Evolutionary conservation across 2,329 filamentous ascomycete genomes (phyloP).

Genomic region (Pseudogymnoascus destructans): DNA sequence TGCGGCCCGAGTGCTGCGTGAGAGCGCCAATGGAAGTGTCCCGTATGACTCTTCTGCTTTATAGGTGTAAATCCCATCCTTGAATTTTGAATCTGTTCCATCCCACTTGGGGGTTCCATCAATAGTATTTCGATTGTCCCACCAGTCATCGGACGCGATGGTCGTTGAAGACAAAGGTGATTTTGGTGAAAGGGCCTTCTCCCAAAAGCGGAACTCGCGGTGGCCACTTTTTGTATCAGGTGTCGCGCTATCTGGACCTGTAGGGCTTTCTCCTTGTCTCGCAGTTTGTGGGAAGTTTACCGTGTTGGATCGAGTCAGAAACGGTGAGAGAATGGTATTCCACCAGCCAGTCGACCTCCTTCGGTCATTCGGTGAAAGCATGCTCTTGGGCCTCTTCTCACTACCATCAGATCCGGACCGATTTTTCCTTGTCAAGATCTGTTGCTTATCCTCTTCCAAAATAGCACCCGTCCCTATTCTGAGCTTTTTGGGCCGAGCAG

Average conservation of each 20-base stretch:
- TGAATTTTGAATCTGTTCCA: conserved; percentile 11
- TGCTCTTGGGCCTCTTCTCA: neutral
- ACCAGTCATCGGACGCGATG: conserved; percentile 28
- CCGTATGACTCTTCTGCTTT: conserved; percentile 1
- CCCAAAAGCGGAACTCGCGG: conserved; percentile 22
- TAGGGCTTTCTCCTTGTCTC: conserved; percentile 19
- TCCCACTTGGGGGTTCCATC: conserved; percentile 12
- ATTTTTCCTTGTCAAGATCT: conserved; percentile 23
- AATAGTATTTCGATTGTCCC: conserved; percentile 22
- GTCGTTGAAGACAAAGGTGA: conserved; percentile 22
- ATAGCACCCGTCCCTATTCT: conserved; percentile 41
- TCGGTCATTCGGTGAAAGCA: conserved; percentile 20
- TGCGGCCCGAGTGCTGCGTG: conserved; percentile 1
- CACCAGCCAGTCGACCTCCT: conserved; percentile 59
- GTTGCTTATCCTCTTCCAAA: conserved; percentile 55
- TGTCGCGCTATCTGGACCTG: conserved; percentile 20
- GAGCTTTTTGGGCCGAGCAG: conserved; percentile 12
- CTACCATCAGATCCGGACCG: neutral
- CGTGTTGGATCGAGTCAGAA: conserved; percentile 31
- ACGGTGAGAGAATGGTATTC: conserved; percentile 64
- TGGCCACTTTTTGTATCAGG: conserved; percentile 19
- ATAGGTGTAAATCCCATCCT: conserved; percentile 6
- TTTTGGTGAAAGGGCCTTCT: conserved; percentile 24
- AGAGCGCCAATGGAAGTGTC: neutral
- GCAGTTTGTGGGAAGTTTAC: conserved; percentile 13